phyloP scores from a whole-genome alignment of 2,329 filamentous ascomycete species.

The Sclerotinia nivalis region DNA sequence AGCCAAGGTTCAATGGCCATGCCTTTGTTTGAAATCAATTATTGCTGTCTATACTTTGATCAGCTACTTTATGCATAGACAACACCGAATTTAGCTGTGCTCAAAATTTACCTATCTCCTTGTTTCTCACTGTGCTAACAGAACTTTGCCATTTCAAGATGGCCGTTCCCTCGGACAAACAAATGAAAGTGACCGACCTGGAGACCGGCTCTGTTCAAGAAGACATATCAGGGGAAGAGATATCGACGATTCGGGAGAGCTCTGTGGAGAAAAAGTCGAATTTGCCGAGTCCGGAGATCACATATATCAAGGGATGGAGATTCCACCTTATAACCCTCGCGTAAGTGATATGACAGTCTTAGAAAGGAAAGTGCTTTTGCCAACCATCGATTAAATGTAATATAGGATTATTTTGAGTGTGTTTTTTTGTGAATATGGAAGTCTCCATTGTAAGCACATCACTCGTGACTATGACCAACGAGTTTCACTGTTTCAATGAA shows the following conservation, averaged over 20 bases:
- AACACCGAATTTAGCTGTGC: no score
- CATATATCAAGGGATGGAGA: constrained; percentile 14
- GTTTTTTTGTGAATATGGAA: constrained; percentile 1
- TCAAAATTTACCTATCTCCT: background rate
- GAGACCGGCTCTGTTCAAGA: background rate
- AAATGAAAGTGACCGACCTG: background rate
- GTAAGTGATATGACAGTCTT: background rate
- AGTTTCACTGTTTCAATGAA: background rate
- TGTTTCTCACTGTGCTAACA: background rate
- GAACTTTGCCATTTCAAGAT: background rate
- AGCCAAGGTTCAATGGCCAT: no score
- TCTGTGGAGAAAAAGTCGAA: background rate
- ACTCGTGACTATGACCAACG: background rate
- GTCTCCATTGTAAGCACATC: constrained; percentile 2
- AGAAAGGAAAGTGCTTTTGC: background rate
- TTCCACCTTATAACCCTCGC: background rate
- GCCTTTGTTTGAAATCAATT: no score
- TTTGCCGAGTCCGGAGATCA: background rate
- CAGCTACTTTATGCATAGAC: no score
- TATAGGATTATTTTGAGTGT: background rate
- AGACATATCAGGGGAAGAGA: background rate
- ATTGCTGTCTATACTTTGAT: no score
- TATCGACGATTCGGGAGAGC: background rate
- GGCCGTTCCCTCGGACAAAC: background rate
- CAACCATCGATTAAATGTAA: background rate